Evolutionary conservation across 805 yeast genomes (phyloP).

Genomic region (Zygosaccharomyces rouxii): DNA sequence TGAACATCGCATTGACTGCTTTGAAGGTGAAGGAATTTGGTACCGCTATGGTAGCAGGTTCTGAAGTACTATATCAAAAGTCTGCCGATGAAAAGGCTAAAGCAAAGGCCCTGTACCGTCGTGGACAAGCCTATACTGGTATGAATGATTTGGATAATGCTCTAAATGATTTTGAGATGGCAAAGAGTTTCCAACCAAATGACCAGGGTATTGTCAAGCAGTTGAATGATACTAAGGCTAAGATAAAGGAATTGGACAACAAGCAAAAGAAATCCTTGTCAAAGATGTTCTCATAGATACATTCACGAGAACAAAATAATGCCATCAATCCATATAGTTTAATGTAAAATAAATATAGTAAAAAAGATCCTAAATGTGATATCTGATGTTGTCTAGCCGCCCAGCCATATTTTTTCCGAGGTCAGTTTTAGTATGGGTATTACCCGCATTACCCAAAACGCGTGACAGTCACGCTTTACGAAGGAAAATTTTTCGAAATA

Average conservation of each 20-base stretch:
- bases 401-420: background rate
- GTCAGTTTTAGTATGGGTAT: background rate
- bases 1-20: conserved; percentile 73
- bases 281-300: conserved; percentile 49
- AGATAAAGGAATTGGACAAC: conserved; percentile 50
- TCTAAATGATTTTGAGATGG: conserved; percentile 57
- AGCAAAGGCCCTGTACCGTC: conserved; percentile 83
- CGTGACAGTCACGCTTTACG: conserved; percentile 2
- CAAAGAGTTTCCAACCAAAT: conserved; percentile 57
- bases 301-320: background rate
- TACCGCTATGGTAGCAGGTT: conserved; percentile 54
- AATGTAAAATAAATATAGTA: background rate
- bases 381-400: background rate
- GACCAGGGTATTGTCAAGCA: conserved; percentile 72
- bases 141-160: conserved; percentile 70
- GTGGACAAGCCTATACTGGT: conserved; percentile 67
- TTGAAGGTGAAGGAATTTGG: conserved; percentile 55
- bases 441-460: background rate
- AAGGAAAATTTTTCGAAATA: conserved; percentile 9
- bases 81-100: conserved; percentile 57
- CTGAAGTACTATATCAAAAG: conserved; percentile 61
- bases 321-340: background rate
- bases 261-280: conserved; percentile 72
- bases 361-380: background rate
- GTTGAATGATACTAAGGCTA: conserved; percentile 51